phyloP scores from a whole-genome alignment of 1,139 yeast genomes.

The Candida sanyaensis region DNA sequence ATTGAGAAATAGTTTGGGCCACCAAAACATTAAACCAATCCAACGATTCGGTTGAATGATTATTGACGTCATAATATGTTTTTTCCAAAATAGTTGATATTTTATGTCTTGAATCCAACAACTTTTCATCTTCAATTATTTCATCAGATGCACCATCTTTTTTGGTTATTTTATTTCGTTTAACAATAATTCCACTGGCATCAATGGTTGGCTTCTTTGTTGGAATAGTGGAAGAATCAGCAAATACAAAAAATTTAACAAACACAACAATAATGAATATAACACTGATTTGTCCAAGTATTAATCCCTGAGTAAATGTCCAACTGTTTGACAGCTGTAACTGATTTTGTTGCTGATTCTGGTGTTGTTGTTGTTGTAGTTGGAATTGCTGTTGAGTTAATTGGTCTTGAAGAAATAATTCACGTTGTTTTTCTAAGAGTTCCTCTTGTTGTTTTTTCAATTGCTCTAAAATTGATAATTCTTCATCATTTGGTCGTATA shows the following conservation, averaged over 20 bases:
- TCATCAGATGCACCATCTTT: neutral
- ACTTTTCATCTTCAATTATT: slow-evolving; percentile 22
- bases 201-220: slow-evolving; percentile 29
- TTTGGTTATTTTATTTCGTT: slow-evolving; percentile 24
- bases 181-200: slow-evolving; percentile 40
- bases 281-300: slow-evolving; percentile 84
- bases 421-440: slow-evolving; percentile 31
- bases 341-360: slow-evolving; percentile 5
- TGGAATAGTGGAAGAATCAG: slow-evolving; percentile 52
- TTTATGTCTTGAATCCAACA: slow-evolving; percentile 18
- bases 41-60: slow-evolving; percentile 84
- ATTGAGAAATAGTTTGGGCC: slow-evolving; percentile 87
- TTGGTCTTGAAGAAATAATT: slow-evolving; percentile 22
- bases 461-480: slow-evolving; percentile 21
- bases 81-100: slow-evolving; percentile 68
- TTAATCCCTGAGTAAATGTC: slow-evolving; percentile 78
- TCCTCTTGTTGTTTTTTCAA: slow-evolving; percentile 35
- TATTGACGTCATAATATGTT: slow-evolving; percentile 87
- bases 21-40: slow-evolving; percentile 96
- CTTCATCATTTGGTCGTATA: neutral
- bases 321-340: slow-evolving; percentile 31
- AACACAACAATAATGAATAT: slow-evolving; percentile 72
- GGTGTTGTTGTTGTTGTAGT: slow-evolving; percentile 13
- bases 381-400: slow-evolving; percentile 7
- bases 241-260: slow-evolving; percentile 85